Percentiles rank a stretch among this genome's conserved stretches.
Conservation (phyloP, 306 rosid genomes). For the Fragaria ananassa region DNA sequence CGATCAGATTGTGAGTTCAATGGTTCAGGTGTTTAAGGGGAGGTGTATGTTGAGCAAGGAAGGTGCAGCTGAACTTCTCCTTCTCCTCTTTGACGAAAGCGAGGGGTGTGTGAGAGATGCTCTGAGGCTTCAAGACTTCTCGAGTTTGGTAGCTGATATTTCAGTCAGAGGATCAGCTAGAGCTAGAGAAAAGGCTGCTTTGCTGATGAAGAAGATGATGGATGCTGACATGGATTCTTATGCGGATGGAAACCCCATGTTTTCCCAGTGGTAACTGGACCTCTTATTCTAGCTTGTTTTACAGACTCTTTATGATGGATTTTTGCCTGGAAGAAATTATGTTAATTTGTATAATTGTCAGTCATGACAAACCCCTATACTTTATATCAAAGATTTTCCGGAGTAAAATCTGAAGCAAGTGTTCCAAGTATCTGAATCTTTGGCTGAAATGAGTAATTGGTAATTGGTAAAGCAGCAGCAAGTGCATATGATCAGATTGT, state of each 20-base stretch:
- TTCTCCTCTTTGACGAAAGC: constrained; percentile 66
- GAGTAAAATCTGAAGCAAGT: background rate
- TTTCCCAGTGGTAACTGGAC: constrained; percentile 19
- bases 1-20: constrained; percentile 28
- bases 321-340: background rate
- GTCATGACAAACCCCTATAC: background rate
- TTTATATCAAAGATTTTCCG: background rate
- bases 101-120: constrained; percentile 54
- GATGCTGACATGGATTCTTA: constrained; percentile 30
- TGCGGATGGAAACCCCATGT: constrained; percentile 28
- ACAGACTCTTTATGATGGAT: background rate
- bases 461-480: background rate
- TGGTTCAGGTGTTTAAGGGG: constrained; percentile 58
- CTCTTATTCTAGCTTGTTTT: background rate
- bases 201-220: constrained; percentile 58
- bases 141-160: constrained; percentile 53
- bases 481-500: background rate
- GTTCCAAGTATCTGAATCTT: background rate
- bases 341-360: background rate
- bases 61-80: constrained; percentile 70
- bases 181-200: constrained; percentile 60
- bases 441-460: background rate
- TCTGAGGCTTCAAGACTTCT: constrained; percentile 43
- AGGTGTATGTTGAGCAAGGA: constrained; percentile 78
- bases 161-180: constrained; percentile 68